Percentiles rank a stretch among this genome's conserved stretches.
Evolutionary conservation across 169 alveolate species (phyloP).

Genomic region (Plasmodium ovale): DNA sequence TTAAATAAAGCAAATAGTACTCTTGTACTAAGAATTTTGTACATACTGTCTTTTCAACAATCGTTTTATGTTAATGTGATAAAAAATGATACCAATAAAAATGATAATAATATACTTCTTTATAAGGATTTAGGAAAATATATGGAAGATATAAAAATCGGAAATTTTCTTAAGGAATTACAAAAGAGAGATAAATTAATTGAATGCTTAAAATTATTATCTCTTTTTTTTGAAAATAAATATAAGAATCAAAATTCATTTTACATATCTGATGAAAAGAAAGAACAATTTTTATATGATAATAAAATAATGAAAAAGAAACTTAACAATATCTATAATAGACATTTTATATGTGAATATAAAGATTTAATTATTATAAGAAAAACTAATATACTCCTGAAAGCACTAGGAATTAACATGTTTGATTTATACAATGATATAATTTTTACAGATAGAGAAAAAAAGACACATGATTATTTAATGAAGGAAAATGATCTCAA

Average conservation of each 20-base stretch:
- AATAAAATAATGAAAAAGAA: slow-evolving; percentile 64
- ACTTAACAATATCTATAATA: slow-evolving; percentile 72
- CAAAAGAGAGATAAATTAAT: slow-evolving; percentile 51
- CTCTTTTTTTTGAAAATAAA: slow-evolving; percentile 72
- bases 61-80: slow-evolving; percentile 13
- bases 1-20: slow-evolving; percentile 64
- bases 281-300: slow-evolving; percentile 50
- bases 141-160: slow-evolving; percentile 24
- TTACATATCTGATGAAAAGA: slow-evolving; percentile 57
- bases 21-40: slow-evolving; percentile 51
- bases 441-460: slow-evolving; percentile 59
- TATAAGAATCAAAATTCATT: slow-evolving; percentile 69
- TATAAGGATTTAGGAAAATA: slow-evolving; percentile 55
- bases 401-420: slow-evolving; percentile 71
- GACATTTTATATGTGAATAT: slow-evolving; percentile 76
- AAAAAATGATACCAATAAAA: slow-evolving; percentile 5
- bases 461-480: slow-evolving; percentile 75
- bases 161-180: slow-evolving; percentile 37
- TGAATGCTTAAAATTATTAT: slow-evolving; percentile 50
- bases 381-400: slow-evolving; percentile 65
- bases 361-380: slow-evolving; percentile 65
- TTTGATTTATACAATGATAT: slow-evolving; percentile 69
- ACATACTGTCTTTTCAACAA: slow-evolving; percentile 62
- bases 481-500: slow-evolving; percentile 43
- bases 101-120: slow-evolving; percentile 14